Evolutionary conservation across 306 rosid genomes (phyloP), one percentile per base, ranked within the genome.

Genomic region (Styphnolobium japonicum): DNA sequence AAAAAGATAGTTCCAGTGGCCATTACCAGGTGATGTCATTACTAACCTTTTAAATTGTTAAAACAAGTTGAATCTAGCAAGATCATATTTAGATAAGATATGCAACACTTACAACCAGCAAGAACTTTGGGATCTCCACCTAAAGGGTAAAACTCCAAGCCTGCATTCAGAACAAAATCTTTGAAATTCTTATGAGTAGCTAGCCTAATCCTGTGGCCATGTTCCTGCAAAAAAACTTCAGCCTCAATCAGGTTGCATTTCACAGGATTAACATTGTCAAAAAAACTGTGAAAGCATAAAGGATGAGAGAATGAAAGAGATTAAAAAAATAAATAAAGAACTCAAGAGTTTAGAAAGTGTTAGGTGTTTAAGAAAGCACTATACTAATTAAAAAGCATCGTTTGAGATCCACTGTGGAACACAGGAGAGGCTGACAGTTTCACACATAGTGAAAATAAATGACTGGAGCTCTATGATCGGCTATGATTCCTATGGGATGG

Each of bases 41-140:
- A 80, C 43, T 42, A 27, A 34, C 45, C 51, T 19, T 21, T 68
- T 45, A 80, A 64, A 45, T 11, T 22, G 53, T 48, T 36, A 22
- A 58, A 74, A 80, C 61, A 84, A 31, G 49, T 45, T 33, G 37
- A 75, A 42, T 55, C 34, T 71, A 22, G 7, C 37, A 53, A 81
- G 58, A 68, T 3, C 55, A 52, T 37, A 67, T 14, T 31, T 12
- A 60, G 67, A 83, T 75, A 61, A 76, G 84, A 62, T 40, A 71
- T 52, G 31, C 70, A 79, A 80, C 75, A 87, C 98, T 92, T 86
- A 95, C 98, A 95, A 37, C 88, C 98, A 76, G 98, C 98, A 72
- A 95, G 98, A 88, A 95, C 89, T 91, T 92, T 92, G 58, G 98
- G 97, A 85, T 95, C 98, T 81, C 98, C 98, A 67, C 98, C 98